phyloP scores from a whole-genome alignment of 2,329 filamentous ascomycete species.

The Paecilomyces fulvus region DNA sequence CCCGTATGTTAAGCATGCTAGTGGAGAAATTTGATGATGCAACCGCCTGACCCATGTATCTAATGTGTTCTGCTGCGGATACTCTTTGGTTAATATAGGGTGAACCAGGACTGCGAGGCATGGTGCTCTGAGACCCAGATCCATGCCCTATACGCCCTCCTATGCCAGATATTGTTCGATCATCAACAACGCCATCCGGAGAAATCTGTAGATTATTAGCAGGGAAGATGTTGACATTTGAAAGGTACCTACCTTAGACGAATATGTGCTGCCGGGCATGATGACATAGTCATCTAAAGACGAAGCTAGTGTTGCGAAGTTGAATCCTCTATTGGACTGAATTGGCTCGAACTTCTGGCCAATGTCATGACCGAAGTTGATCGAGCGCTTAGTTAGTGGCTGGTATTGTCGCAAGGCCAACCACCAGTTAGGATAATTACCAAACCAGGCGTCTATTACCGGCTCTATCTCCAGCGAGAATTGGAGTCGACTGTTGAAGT shows the following conservation, averaged over 20 bases:
- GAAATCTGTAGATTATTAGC: conserved; percentile 7
- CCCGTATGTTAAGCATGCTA: conserved; percentile 1
- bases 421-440: conserved; percentile 35
- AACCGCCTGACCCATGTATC: neutral
- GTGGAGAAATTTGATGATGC: neutral
- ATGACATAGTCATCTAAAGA: conserved; percentile 38
- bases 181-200: conserved; percentile 10
- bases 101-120: neutral
- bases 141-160: neutral
- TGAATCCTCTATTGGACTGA: conserved; percentile 31
- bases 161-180: neutral
- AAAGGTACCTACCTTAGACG: conserved; percentile 13
- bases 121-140: neutral
- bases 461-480: conserved; percentile 38
- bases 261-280: conserved; percentile 37
- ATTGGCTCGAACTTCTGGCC: conserved; percentile 37
- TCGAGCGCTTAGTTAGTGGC: conserved; percentile 25
- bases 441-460: conserved; percentile 32
- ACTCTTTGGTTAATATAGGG: neutral
- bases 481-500: conserved; percentile 27
- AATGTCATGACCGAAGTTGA: conserved; percentile 35
- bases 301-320: conserved; percentile 36
- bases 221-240: neutral
- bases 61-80: neutral
- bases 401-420: conserved; percentile 29